Conservation (phyloP, 768 basidiomycete genomes). For the Pisolithus marmoratus region DNA sequence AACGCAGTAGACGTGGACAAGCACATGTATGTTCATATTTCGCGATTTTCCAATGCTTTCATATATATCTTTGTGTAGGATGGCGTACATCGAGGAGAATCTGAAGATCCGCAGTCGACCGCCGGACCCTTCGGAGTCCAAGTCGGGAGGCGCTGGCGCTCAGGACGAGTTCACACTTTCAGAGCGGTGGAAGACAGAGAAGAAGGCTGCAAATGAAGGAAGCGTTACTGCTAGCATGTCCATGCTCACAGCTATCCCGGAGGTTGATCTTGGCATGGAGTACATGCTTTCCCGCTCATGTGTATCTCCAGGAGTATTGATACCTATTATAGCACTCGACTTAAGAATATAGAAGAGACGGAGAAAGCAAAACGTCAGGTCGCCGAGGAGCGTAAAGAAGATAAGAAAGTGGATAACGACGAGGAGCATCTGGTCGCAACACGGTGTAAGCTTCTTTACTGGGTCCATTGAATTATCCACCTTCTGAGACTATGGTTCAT, state of each 20-base stretch:
- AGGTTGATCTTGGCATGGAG: conserved; percentile 99
- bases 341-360: conserved; percentile 96
- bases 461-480: neutral
- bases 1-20: conserved; percentile 97
- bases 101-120: conserved; percentile 65
- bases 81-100: conserved; percentile 97
- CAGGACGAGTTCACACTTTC: conserved; percentile 74
- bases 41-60: neutral
- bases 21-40: conserved; percentile 67
- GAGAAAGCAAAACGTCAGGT: conserved; percentile 92
- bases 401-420: conserved; percentile 51
- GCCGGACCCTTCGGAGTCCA: conserved; percentile 41
- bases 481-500: neutral
- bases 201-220: conserved; percentile 69
- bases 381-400: conserved; percentile 63
- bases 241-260: conserved; percentile 97
- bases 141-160: conserved; percentile 52
- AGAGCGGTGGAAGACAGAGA: conserved; percentile 57
- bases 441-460: conserved; percentile 58
- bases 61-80: conserved; percentile 45
- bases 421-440: conserved; percentile 83
- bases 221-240: conserved; percentile 89
- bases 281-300: conserved; percentile 38
- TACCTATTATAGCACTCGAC: conserved; percentile 53
- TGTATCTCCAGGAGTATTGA: neutral